A percentile compares a stretch with the other conserved stretches of the same genome.
Conservation (phyloP, 1,139 yeast species). For the Yamadazyma pseudoaaseri region DNA sequence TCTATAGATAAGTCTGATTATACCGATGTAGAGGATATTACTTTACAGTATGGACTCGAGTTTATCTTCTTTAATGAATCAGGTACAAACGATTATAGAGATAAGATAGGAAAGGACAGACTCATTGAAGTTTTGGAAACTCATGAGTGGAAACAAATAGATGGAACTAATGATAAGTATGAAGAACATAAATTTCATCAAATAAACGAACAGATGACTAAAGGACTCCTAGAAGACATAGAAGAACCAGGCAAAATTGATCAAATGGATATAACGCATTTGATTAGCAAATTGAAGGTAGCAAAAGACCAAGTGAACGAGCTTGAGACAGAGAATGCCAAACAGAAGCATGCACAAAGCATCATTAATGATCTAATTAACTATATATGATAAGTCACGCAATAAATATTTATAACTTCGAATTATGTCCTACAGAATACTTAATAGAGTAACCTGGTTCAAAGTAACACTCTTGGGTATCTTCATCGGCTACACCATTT, state of each 20-base stretch:
- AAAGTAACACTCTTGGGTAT: slow-evolving; percentile 76
- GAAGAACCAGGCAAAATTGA: slow-evolving; percentile 2
- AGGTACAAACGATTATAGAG: slow-evolving; percentile 27
- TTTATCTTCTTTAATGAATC: slow-evolving; percentile 23
- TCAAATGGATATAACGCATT: slow-evolving; percentile 25
- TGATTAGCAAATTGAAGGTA: slow-evolving; percentile 28
- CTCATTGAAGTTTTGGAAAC: slow-evolving; percentile 36
- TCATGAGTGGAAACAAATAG: slow-evolving; percentile 38
- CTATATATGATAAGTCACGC: slow-evolving; percentile 23
- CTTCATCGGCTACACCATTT: slow-evolving; percentile 75
- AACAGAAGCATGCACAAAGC: slow-evolving; percentile 29
- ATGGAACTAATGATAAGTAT: slow-evolving; percentile 12
- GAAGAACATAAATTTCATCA: slow-evolving; percentile 20
- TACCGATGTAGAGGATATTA: slow-evolving; percentile 31
- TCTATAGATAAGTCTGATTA: slow-evolving; percentile 6
- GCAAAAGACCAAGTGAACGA: slow-evolving; percentile 28
- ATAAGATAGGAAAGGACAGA: slow-evolving; percentile 28
- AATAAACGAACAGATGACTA: slow-evolving; percentile 24
- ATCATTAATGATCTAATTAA: slow-evolving; percentile 39
- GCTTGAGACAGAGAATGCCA: slow-evolving; percentile 23
- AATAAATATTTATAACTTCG: slow-evolving; percentile 14
- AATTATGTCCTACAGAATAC: slow-evolving; percentile 18
- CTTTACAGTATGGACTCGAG: slow-evolving; percentile 31
- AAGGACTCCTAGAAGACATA: slow-evolving; percentile 19
- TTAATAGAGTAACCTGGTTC: slow-evolving; percentile 55